Evolutionary conservation across 306 rosid genomes (phyloP), one percentile per base, ranked within the genome.

Genomic region (Vicia faba): DNA sequence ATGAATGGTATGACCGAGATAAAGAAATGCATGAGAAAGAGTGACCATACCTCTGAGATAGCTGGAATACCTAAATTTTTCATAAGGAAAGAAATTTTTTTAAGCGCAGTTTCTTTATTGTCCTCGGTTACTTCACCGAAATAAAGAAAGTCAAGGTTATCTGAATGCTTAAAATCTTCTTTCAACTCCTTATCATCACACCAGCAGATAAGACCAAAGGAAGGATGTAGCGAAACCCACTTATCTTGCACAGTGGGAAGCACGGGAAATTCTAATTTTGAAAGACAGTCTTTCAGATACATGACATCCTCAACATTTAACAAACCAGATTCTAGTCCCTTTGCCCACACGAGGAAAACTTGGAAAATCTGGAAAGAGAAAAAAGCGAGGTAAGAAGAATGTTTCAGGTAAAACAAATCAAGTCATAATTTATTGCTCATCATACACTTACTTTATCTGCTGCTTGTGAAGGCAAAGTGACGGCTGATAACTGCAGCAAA

Each of bases 181-280:
- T 63, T 79, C 57, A 92, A 82, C 69, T 64, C 79, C 72, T 63
- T 72, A 75, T 89, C 87, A 79, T 92, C 96, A 80, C 87, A 83
- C 91, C 91, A 92, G 81, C 96, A 92, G 77, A 88, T 82, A 41
- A 87, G 85, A 75, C 96, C 95, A 69, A 80, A 84, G 49, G 87
- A 87, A 76, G 91, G 88, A 76, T 89, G 96, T 67, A 92, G 79
- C 14, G 98, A 92, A 55, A 84, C 96, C 98, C 98, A 92, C 80
- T 71, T 89, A 80, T 92, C 96, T 69, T 84, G 96, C 61, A 76
- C 79, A 45, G 98, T 87, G 28, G 98, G 98, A 80, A 92, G 98
- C 78, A 92, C 86, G 3, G 71, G 64, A 73, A 66, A 84, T 70
- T 92, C 88, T 55, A 75, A 54, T 73, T 71, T 84, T 46, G 56